phyloP scores from a whole-genome alignment of 2,329 filamentous ascomycete genomes.

The Colletotrichum caudatum region DNA sequence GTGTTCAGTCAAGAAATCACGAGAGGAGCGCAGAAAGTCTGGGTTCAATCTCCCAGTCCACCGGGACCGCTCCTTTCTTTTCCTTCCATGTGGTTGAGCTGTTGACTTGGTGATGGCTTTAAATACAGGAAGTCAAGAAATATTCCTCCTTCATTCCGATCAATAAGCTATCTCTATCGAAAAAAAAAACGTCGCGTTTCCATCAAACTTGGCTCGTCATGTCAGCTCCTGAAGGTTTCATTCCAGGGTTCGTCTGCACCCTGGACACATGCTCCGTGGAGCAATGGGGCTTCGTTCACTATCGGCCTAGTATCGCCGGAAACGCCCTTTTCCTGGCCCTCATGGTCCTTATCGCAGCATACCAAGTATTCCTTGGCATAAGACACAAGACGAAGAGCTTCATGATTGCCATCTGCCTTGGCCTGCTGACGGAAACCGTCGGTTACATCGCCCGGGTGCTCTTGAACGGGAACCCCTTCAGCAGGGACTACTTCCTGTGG shows the following conservation, averaged over 20 bases:
- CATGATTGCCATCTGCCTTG: slow-evolving; percentile 41
- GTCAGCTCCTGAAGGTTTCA: slow-evolving; percentile 17
- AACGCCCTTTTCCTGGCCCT: background rate
- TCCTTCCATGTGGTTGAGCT: background rate
- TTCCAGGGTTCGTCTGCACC: slow-evolving; percentile 17
- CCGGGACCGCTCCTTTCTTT: background rate
- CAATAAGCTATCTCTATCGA: background rate
- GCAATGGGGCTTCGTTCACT: slow-evolving; percentile 11
- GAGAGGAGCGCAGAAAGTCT: background rate
- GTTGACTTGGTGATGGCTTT: background rate
- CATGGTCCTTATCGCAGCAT: background rate
- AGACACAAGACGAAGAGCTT: background rate
- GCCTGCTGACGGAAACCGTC: slow-evolving; percentile 43
- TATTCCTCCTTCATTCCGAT: background rate
- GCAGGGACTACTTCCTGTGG: slow-evolving; percentile 30
- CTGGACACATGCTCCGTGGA: slow-evolving; percentile 12
- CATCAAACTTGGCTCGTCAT: background rate
- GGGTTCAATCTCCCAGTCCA: background rate
- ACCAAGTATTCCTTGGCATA: background rate
- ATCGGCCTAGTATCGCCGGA: slow-evolving; percentile 4
- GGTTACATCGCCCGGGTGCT: slow-evolving; percentile 44
- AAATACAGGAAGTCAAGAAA: background rate
- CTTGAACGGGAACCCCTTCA: slow-evolving; percentile 36
- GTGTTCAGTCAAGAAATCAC: background rate
- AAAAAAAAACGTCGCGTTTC: background rate